Conservation (phyloP, 805 yeast genomes). For the Starmera dryadoides region DNA sequence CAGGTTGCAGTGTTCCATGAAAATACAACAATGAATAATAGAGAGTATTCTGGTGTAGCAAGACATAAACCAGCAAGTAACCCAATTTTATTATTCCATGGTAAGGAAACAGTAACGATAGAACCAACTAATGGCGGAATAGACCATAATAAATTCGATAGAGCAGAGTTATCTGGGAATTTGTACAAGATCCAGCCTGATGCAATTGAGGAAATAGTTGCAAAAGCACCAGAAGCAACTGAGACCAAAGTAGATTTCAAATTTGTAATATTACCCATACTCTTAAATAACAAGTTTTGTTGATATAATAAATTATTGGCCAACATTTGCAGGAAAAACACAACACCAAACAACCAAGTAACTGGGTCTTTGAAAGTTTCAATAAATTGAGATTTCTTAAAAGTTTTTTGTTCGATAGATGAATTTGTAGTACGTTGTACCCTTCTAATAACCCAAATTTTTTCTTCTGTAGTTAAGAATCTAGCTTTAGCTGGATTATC, state of each 20-base stretch:
- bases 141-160: constrained; percentile 6
- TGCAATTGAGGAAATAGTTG: constrained; percentile 21
- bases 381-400: constrained; percentile 30
- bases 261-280: constrained; percentile 25
- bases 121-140: constrained; percentile 27
- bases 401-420: constrained; percentile 30
- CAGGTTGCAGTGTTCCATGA: constrained; percentile 5
- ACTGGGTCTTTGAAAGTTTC: constrained; percentile 34
- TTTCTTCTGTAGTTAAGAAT: constrained; percentile 33
- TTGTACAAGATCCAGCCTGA: constrained; percentile 21
- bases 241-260: constrained; percentile 37
- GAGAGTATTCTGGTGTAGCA: constrained; percentile 25
- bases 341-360: constrained; percentile 25
- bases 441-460: constrained; percentile 29
- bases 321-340: constrained; percentile 30
- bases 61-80: constrained; percentile 21
- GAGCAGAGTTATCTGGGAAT: constrained; percentile 24
- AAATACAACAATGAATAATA: constrained; percentile 15
- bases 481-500: constrained; percentile 36
- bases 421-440: constrained; percentile 25
- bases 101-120: constrained; percentile 30
- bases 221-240: constrained; percentile 25
- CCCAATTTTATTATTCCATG: constrained; percentile 26
- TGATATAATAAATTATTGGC: constrained; percentile 40
- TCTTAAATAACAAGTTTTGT: constrained; percentile 31